Evolutionary conservation across 2,329 filamentous ascomycete species (phyloP).

Genomic region (Rhynchosporium secalis): DNA sequence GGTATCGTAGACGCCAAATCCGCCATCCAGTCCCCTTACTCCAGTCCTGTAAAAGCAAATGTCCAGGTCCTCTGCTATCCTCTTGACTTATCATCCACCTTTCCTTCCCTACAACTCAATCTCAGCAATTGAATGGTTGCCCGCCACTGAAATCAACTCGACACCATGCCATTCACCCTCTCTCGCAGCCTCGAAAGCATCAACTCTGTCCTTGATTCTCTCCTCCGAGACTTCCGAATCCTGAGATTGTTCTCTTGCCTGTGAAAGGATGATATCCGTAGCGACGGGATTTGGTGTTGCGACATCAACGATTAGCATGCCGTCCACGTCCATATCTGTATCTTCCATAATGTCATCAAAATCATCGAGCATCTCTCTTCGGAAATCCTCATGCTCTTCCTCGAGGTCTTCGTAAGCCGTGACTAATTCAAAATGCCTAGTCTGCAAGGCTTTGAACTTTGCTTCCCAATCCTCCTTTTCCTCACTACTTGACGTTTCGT

Average conservation of each 20-base stretch:
- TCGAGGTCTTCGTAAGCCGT: constrained; percentile 12
- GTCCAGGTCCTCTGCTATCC: not conserved
- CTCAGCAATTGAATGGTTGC: constrained; percentile 46
- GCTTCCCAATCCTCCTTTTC: constrained; percentile 30
- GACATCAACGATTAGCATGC: constrained; percentile 24
- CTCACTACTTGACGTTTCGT: constrained; percentile 16
- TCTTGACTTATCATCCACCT: not conserved
- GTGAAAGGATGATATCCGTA: constrained; percentile 29
- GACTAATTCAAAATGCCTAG: constrained; percentile 12
- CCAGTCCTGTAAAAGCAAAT: not conserved
- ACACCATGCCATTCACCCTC: constrained; percentile 45
- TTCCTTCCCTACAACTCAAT: constrained; percentile 41
- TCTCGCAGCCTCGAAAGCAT: constrained; percentile 45
- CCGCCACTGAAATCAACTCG: constrained; percentile 45
- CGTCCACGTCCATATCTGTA: constrained; percentile 23
- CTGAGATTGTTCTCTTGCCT: constrained; percentile 26
- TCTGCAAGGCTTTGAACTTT: constrained; percentile 23
- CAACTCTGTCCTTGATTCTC: constrained; percentile 23
- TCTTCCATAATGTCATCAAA: constrained; percentile 4
- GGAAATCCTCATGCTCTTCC: constrained; percentile 21
- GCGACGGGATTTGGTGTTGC: constrained; percentile 22
- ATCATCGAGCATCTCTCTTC: constrained; percentile 21
- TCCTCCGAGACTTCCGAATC: constrained; percentile 26
- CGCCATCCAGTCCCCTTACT: not conserved
- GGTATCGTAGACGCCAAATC: constrained; percentile 18